These are phyloP conservation scores for Lunularia cruciata DNA, from an alignment of 225 moss, liverwort and hornwort species.

Conservation along the genomic window DNA sequence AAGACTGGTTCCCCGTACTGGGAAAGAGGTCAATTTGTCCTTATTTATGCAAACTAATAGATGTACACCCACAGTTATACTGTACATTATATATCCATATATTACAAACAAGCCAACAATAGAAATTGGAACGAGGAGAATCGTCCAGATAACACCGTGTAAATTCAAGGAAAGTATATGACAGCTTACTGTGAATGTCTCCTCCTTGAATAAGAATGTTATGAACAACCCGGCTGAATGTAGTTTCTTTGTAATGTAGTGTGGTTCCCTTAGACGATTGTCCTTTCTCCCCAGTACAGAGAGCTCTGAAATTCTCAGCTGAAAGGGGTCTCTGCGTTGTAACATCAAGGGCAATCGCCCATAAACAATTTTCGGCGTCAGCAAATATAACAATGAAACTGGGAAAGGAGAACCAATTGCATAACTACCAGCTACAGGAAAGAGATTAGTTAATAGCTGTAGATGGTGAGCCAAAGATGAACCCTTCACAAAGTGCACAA, in stretches of 20 bases:
- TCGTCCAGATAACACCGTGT: no score
- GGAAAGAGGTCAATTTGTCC: no score
- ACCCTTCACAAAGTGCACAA: no score
- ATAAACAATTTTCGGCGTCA: background rate
- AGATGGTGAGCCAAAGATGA: no score
- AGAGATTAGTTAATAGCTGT: no score
- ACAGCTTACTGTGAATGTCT: constrained; percentile 51
- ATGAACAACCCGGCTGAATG: constrained; percentile 68
- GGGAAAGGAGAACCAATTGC: background rate
- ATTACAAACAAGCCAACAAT: no score
- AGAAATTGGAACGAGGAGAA: no score
- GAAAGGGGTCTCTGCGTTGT: constrained; percentile 64
- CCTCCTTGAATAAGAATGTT: constrained; percentile 70
- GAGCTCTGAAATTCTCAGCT: constrained; percentile 67
- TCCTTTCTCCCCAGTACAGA: constrained; percentile 71
- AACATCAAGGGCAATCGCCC: background rate
- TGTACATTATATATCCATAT: no score
- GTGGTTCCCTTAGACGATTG: constrained; percentile 48
- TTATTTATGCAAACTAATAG: no score
- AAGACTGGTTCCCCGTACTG: no score
- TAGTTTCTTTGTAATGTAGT: constrained; percentile 67
- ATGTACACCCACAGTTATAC: no score
- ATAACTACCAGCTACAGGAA: background rate
- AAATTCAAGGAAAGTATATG: background rate
- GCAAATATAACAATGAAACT: background rate